These are phyloP conservation scores for Fusarium nygamai DNA, from an alignment of 2,329 filamentous ascomycete genomes.

Conservation along the genomic window DNA sequence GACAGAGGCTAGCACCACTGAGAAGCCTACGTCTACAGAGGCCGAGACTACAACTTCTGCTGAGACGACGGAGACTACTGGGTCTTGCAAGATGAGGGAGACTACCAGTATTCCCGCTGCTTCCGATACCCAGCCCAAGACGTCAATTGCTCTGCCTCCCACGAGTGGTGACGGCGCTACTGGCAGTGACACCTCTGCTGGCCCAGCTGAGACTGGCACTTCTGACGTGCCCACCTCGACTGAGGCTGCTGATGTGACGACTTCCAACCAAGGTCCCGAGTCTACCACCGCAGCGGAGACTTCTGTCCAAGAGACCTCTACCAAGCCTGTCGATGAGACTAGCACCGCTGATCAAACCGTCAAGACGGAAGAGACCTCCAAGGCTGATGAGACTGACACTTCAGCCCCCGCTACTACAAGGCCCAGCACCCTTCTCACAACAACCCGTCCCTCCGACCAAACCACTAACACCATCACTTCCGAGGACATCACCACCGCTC, in stretches of 20 bases:
- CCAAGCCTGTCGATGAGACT: not conserved
- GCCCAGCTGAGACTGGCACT: not conserved
- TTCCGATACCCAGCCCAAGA: not conserved
- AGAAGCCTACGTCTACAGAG: not conserved
- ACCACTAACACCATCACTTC: not conserved
- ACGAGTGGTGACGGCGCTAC: fast-evolving
- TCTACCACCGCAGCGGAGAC: not conserved
- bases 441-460: not conserved
- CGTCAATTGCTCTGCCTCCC: not conserved
- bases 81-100: not conserved
- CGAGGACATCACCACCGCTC: not conserved
- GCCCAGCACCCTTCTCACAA: not conserved
- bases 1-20: not conserved
- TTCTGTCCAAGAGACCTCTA: not conserved
- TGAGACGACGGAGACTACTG: not conserved
- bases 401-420: not conserved
- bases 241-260: not conserved
- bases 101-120: not conserved
- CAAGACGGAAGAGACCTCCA: not conserved
- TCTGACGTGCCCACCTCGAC: not conserved
- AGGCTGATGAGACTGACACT: not conserved
- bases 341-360: not conserved
- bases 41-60: not conserved
- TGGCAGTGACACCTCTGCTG: not conserved
- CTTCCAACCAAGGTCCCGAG: not conserved